These are phyloP conservation scores for Spirogloea muscicola DNA, from an alignment of 139 green algal species.

Conservation along the genomic window DNA sequence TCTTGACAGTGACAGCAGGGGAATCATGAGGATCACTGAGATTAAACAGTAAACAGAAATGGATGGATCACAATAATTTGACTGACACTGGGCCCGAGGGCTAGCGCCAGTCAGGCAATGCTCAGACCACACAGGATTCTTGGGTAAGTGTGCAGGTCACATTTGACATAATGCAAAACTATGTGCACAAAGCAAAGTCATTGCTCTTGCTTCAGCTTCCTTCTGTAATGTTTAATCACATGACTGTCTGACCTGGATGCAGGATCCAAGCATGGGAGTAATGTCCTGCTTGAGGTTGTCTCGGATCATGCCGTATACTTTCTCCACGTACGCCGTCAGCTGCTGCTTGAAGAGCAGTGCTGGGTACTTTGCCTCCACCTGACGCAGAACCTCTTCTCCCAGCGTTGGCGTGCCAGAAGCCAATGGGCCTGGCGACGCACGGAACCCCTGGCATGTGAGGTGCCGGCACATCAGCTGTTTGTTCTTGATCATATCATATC, in stretches of 20 bases:
- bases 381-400: conserved; percentile 22
- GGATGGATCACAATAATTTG: too few species aligned
- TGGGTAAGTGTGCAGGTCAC: too few species aligned
- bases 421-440: not conserved
- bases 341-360: conserved; percentile 99
- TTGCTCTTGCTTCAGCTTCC: too few species aligned
- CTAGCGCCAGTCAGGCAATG: not conserved
- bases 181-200: too few species aligned
- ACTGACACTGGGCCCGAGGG: conserved; percentile 62
- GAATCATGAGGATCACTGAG: too few species aligned
- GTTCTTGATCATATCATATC: too few species aligned
- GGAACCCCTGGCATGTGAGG: not conserved
- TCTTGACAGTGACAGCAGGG: too few species aligned
- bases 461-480: not conserved
- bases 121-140: not conserved
- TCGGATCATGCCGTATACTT: conserved; percentile 94
- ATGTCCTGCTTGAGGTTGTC: conserved; percentile 98
- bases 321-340: conserved; percentile 94
- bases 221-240: too few species aligned
- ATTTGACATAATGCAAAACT: too few species aligned
- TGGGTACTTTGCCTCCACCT: conserved; percentile 97
- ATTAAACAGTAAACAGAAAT: too few species aligned
- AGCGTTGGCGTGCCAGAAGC: not conserved
- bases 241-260: conserved; percentile 69
- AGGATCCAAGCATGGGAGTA: conserved; percentile 65